Evolutionary conservation across 495 filamentous ascomycete genomes (phyloP).

Genomic region (Xylaria bambusicola): DNA sequence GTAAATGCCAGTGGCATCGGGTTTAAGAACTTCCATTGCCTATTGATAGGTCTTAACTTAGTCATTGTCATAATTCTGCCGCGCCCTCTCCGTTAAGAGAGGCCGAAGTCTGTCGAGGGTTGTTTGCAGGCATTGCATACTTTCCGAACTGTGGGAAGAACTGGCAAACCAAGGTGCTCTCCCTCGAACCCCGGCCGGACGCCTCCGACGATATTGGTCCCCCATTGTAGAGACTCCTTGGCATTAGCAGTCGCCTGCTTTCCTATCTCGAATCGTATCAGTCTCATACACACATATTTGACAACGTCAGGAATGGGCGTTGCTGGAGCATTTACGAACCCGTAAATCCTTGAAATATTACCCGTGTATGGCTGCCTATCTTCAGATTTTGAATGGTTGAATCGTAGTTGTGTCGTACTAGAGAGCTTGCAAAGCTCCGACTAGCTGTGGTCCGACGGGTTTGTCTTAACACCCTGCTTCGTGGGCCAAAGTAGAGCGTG

Average conservation of each 20-base stretch:
- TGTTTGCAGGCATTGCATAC: slow-evolving; percentile 36
- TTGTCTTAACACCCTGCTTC: not conserved
- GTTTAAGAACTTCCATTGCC: slow-evolving; percentile 75
- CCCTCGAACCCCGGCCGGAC: slow-evolving; percentile 76
- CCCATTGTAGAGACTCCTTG: slow-evolving; percentile 78
- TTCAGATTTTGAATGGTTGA: slow-evolving; percentile 76
- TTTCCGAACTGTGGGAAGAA: slow-evolving; percentile 71
- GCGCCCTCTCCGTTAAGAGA: not conserved
- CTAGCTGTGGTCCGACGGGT: not conserved
- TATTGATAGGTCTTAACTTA: slow-evolving; percentile 28
- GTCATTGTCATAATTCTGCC: not conserved
- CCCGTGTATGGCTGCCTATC: slow-evolving; percentile 74
- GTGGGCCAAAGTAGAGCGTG: not conserved
- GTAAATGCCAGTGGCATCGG: slow-evolving; percentile 84
- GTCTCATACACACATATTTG: not conserved
- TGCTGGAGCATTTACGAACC: slow-evolving; percentile 44
- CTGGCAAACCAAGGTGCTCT: slow-evolving; percentile 78
- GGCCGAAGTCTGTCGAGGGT: not conserved
- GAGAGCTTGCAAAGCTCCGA: slow-evolving; percentile 11
- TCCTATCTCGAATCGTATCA: slow-evolving; percentile 26
- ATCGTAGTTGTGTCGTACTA: slow-evolving; percentile 36
- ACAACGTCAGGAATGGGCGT: not conserved
- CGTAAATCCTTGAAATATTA: slow-evolving; percentile 90
- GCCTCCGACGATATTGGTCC: slow-evolving; percentile 85
- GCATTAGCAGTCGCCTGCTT: slow-evolving; percentile 77